phyloP scores from a whole-genome alignment of 1,284 basidiomycete genomes.

The Irpex rosettiformis region DNA sequence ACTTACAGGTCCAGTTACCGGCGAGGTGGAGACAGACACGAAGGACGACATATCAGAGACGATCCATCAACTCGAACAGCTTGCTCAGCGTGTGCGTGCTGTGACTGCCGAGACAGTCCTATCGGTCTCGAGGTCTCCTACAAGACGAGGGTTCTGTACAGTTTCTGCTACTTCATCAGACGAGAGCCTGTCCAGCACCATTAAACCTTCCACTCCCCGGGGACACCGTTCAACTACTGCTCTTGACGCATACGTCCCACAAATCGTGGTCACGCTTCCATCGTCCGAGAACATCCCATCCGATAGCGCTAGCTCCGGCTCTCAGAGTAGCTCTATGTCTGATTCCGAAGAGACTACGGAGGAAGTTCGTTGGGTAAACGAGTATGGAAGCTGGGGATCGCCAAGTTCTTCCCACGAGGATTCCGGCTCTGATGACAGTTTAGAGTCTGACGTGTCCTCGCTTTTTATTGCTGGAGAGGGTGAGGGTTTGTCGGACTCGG shows the following conservation, averaged over 20 bases:
- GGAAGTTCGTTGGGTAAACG: conserved; percentile 22
- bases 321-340: too few species aligned
- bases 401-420: too few species aligned
- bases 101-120: not conserved
- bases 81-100: conserved; percentile 10
- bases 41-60: conserved; percentile 9
- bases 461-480: not conserved
- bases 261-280: conserved; percentile 24
- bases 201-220: not conserved
- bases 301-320: not conserved
- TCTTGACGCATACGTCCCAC: conserved; percentile 10
- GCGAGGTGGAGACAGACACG: not conserved
- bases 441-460: conserved; percentile 3
- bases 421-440: not conserved
- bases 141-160: not conserved
- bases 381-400: conserved; percentile 22
- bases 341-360: conserved; percentile 1
- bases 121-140: not conserved
- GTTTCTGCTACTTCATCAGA: too few species aligned
- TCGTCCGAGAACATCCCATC: conserved; percentile 16
- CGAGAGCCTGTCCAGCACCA: not conserved
- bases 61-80: conserved; percentile 13
- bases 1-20: not conserved
- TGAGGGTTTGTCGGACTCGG: conserved; percentile 2
- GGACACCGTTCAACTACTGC: not conserved